Evolutionary conservation across 2,329 filamentous ascomycete species (phyloP).

Genomic region (Cladosporium sp.): DNA sequence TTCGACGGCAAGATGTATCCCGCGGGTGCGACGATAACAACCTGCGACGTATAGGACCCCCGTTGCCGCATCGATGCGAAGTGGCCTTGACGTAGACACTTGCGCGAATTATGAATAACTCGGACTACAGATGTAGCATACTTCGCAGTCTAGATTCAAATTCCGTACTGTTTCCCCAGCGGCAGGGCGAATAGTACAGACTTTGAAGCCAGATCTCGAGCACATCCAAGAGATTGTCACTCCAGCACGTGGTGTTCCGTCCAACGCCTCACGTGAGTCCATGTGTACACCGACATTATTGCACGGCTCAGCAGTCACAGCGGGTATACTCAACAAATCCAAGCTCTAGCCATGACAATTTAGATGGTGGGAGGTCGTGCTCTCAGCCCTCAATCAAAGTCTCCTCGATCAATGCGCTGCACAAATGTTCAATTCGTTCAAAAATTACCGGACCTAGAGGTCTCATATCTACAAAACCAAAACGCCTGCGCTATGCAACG

Average conservation of each 20-base stretch:
- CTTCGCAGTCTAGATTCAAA: too few species aligned
- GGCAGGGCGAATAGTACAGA: too few species aligned
- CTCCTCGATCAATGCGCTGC: not conserved
- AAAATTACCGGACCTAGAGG: not conserved
- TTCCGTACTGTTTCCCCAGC: too few species aligned
- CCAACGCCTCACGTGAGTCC: not conserved
- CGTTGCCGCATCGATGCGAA: not conserved
- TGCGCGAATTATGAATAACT: not conserved
- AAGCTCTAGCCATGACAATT: not conserved
- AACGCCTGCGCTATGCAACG: conserved; percentile 9
- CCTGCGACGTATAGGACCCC: not conserved
- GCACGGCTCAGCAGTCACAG: not conserved
- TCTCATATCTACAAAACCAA: not conserved
- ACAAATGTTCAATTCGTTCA: not conserved
- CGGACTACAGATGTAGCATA: not conserved
- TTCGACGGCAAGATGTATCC: not conserved
- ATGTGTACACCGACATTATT: not conserved
- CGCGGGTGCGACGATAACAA: conserved; percentile 4
- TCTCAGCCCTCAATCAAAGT: too few species aligned
- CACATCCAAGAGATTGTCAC: not conserved
- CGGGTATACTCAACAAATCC: not conserved
- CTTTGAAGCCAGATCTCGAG: too few species aligned
- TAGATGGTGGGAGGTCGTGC: not conserved
- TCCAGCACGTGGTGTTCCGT: not conserved
- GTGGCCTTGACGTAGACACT: not conserved